A percentile compares a stretch with the other conserved stretches of the same genome.
Conservation (phyloP, 371 early-diverging fungal species). For the Lichtheimia hyalospora region DNA sequence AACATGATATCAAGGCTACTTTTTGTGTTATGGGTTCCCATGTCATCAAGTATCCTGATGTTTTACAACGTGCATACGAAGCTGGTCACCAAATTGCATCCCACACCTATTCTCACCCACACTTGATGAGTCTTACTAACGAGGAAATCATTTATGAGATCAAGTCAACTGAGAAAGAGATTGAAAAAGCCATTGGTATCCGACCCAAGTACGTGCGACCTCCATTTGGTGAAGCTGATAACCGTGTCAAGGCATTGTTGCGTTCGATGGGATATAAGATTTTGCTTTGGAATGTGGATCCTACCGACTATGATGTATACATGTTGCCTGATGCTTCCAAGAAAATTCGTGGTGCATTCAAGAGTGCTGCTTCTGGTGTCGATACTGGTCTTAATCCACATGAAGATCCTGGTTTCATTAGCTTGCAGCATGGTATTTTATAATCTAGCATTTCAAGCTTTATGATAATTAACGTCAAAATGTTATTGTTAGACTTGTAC, state of each 20-base stretch:
- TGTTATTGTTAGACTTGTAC: conserved; percentile 31
- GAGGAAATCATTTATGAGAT: conserved; percentile 42
- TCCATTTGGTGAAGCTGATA: conserved; percentile 57
- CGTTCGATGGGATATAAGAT: conserved; percentile 52
- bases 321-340: conserved; percentile 19
- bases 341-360: conserved; percentile 25
- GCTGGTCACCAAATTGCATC: conserved; percentile 57
- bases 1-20: conserved; percentile 57
- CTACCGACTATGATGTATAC: conserved; percentile 40
- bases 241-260: conserved; percentile 46
- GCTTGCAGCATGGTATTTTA: conserved; percentile 40
- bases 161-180: conserved; percentile 49
- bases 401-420: conserved; percentile 44
- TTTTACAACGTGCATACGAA: conserved; percentile 44
- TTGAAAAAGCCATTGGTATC: conserved; percentile 48
- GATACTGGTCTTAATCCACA: conserved; percentile 36
- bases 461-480: too few relatives aligned
- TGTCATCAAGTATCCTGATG: conserved; percentile 27
- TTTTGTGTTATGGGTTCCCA: conserved; percentile 70
- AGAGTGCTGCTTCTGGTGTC: conserved; percentile 21
- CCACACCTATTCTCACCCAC: conserved; percentile 54
- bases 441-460: neutral
- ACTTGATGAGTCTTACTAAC: conserved; percentile 42
- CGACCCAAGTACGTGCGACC: conserved; percentile 61
- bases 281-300: conserved; percentile 59